Base-by-base conservation (phyloP, 1,139 yeast genomes). In the Nadsonia commutata region DNA sequence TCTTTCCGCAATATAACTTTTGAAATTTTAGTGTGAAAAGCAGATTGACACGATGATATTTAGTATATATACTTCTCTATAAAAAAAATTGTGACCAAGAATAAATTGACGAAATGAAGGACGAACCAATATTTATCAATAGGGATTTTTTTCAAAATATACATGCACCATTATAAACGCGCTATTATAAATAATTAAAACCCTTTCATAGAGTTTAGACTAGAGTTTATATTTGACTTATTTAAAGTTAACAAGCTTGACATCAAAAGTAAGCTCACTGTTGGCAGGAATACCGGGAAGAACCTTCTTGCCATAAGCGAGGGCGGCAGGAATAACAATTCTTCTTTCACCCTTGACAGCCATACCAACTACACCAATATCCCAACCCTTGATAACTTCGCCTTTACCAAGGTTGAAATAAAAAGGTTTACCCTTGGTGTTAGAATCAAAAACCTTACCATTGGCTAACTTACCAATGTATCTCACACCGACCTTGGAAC, bases 321-420 rank as follows among this genome's bases (percentile, higher is more conserved):
- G 83, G 60, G 90, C 76, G 47, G 98, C 80, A 55, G 99, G 99
- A 55, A 93, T 84, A 51, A 85, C 74, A 52, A 93, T 86, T 71
- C 98, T 80, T 74, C 99, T 86, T 74, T 93, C 98, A 60, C 98
- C 98, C 57, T 95, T 95, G 61, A 85, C 94, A 49, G 94, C 78
- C 97, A 93, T 88, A 63, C 98, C 98, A 46, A 88, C 85, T 56
- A 90, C 94, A 72, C 98, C 98, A 57, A 88, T 74, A 63, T 90
- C 99, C 81, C 95, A 90, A 51, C 97, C 98, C 67, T 84, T 85
- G 71, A 93, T 93, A 59, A 94, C 95, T 68, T 93, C 97, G 60
- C 98, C 98, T 65, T 82, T 84, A 57, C 98, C 98, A 55, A 90
- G 76, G 52, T 76, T 77, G 68, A 90, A 93, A 51, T 70, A 67